Percentiles rank a stretch among this genome's conserved stretches.
These are phyloP conservation scores for Jacaranda copaia DNA, from an alignment of 257 asterid genomes.

Conservation along the genomic window DNA sequence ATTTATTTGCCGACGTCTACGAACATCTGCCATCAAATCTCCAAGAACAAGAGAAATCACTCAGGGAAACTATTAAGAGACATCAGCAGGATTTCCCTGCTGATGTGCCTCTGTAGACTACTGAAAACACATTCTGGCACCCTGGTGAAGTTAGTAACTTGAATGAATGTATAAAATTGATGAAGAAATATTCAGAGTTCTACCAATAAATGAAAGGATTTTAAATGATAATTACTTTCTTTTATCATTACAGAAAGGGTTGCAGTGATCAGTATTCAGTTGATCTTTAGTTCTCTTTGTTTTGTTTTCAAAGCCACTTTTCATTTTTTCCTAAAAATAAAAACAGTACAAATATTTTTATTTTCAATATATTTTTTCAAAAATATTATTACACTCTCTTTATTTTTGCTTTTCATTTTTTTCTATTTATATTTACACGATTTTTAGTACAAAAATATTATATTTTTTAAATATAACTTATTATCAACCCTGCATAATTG, in stretches of 20 bases:
- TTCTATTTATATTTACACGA: too few species aligned
- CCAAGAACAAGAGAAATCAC: slow-evolving; percentile 68
- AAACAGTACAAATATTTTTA: too few species aligned
- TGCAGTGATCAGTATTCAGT: neutral
- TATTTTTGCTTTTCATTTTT: too few species aligned
- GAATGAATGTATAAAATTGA: neutral
- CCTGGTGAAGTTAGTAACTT: neutral
- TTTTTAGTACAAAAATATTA: too few species aligned
- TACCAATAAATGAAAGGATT: neutral
- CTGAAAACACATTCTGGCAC: too few species aligned
- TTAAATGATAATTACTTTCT: neutral
- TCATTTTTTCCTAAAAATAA: too few species aligned
- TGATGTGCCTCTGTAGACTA: slow-evolving; percentile 70
- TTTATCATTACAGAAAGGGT: neutral
- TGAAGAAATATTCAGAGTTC: neutral
- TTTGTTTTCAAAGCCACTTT: too few species aligned
- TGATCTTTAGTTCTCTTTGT: neutral
- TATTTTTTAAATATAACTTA: too few species aligned
- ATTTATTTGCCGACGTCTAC: slow-evolving; percentile 79
- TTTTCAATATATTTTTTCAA: too few species aligned
- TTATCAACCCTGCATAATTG: too few species aligned
- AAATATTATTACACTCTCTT: too few species aligned
- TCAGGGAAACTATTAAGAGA: slow-evolving; percentile 63
- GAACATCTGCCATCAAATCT: slow-evolving; percentile 63
- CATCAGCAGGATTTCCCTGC: slow-evolving; percentile 74